A percentile compares a stretch with the other conserved stretches of the same genome.
Evolutionary conservation across 1,284 basidiomycete genomes (phyloP).

Genomic region (Pholiota adiposa): DNA sequence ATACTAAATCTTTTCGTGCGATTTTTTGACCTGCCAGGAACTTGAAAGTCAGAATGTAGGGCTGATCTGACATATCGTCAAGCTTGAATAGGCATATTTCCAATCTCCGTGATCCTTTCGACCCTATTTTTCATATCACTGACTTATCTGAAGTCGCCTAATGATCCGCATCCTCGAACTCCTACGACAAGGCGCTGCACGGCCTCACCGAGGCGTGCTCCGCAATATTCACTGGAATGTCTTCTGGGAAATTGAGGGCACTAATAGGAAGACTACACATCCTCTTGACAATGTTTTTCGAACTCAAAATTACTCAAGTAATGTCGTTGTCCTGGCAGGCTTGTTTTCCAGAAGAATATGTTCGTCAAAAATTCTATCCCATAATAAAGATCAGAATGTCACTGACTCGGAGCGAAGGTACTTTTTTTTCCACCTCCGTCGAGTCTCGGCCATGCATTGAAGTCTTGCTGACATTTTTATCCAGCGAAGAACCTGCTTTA

Average conservation of each 20-base stretch:
- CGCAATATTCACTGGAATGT: not conserved
- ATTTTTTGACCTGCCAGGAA: not conserved
- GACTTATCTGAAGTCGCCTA: not conserved
- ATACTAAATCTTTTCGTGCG: not conserved
- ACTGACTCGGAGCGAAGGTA: not conserved
- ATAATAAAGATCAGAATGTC: too few species aligned
- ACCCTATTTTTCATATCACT: not conserved
- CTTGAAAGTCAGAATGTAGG: not conserved
- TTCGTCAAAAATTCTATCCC: too few species aligned
- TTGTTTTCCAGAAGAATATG: too few species aligned
- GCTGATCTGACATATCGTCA: not conserved
- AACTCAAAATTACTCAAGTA: not conserved
- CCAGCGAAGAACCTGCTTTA: not conserved
- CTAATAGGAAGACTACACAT: not conserved
- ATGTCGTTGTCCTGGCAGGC: not conserved
- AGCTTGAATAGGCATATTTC: not conserved
- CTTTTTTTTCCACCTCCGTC: not conserved
- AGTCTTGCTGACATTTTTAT: not conserved
- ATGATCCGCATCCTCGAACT: constrained; percentile 1
- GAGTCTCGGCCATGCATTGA: too few species aligned
- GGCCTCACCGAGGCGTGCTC: not conserved
- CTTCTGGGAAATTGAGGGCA: not conserved
- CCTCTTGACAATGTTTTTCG: not conserved
- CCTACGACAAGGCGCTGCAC: not conserved
- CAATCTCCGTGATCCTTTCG: not conserved